phyloP scores from a whole-genome alignment of 2,329 filamentous ascomycete genomes.

The Tolypocladium inflatum region DNA sequence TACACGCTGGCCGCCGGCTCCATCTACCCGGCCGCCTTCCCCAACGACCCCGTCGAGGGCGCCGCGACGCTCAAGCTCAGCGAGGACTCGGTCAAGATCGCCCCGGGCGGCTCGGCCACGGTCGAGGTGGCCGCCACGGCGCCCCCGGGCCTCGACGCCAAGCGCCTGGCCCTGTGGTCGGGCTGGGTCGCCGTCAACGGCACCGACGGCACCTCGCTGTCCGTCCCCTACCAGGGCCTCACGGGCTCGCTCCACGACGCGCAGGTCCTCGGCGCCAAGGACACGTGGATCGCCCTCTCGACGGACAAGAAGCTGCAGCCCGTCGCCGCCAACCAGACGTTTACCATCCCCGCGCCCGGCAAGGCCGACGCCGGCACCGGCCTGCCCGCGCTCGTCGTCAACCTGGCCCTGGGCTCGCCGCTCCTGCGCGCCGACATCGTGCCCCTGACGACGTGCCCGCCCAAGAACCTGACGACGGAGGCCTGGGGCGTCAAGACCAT shows the following conservation, averaged over 20 bases:
- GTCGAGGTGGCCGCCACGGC: constrained; percentile 35
- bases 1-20: constrained; percentile 33
- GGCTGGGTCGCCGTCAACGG: constrained; percentile 32
- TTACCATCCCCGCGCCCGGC: constrained; percentile 31
- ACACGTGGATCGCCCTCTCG: constrained; percentile 21
- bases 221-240: constrained; percentile 31
- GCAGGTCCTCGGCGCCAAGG: constrained; percentile 11
- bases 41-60: constrained; percentile 30
- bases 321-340: constrained; percentile 25
- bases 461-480: constrained; percentile 17
- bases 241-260: constrained; percentile 23
- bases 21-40: constrained; percentile 31
- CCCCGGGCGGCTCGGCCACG: constrained; percentile 30
- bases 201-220: constrained; percentile 25
- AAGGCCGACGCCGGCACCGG: constrained; percentile 17
- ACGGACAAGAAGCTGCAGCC: constrained; percentile 17
- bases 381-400: constrained; percentile 29
- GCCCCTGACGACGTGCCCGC: constrained; percentile 19
- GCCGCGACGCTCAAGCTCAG: constrained; percentile 34
- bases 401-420: constrained; percentile 35
- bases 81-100: constrained; percentile 32
- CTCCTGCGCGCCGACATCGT: constrained; percentile 35
- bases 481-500: constrained; percentile 29
- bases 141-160: constrained; percentile 26
- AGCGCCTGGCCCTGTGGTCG: constrained; percentile 30